These are phyloP conservation scores for Fusarium sp. DNA, from an alignment of 2,329 filamentous ascomycete species.

Conservation along the genomic window DNA sequence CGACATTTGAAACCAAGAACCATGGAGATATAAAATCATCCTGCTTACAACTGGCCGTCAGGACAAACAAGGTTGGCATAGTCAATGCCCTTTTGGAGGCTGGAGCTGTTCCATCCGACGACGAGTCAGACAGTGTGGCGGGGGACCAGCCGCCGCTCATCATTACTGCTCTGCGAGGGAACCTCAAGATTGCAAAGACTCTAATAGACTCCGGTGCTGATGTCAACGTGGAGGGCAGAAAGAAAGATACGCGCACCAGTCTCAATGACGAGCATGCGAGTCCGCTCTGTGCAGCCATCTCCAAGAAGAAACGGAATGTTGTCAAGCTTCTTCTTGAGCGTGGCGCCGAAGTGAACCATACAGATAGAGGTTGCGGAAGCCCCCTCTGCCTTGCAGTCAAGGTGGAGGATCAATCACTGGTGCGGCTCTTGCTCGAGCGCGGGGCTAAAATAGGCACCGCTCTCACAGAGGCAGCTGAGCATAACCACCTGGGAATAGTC, in stretches of 20 bases:
- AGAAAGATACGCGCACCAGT: not conserved
- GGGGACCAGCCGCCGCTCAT: not conserved
- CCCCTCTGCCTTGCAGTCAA: conserved; percentile 3
- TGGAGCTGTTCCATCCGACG: not conserved
- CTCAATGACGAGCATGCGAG: not conserved
- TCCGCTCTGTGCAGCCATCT: conserved; percentile 9
- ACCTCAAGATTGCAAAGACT: not conserved
- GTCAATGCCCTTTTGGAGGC: not conserved
- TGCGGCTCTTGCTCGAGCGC: not conserved
- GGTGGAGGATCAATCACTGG: not conserved
- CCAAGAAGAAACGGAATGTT: not conserved
- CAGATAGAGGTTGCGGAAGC: not conserved
- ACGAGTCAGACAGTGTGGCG: not conserved
- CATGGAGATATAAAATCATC: not conserved
- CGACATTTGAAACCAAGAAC: not conserved
- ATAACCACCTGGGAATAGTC: conserved; percentile 1
- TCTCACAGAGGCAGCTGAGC: not conserved
- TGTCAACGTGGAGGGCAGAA: not conserved
- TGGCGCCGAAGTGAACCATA: conserved; percentile 5
- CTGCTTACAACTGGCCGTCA: not conserved
- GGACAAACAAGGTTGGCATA: not conserved
- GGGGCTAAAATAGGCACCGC: not conserved
- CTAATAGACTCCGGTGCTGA: not conserved
- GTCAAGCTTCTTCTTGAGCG: not conserved
- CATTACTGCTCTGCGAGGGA: not conserved